A percentile compares a stretch with the other conserved stretches of the same genome.
phyloP scores from a whole-genome alignment of 2,329 filamentous ascomycete genomes.

The Pseudogymnoascus verrucosus region DNA sequence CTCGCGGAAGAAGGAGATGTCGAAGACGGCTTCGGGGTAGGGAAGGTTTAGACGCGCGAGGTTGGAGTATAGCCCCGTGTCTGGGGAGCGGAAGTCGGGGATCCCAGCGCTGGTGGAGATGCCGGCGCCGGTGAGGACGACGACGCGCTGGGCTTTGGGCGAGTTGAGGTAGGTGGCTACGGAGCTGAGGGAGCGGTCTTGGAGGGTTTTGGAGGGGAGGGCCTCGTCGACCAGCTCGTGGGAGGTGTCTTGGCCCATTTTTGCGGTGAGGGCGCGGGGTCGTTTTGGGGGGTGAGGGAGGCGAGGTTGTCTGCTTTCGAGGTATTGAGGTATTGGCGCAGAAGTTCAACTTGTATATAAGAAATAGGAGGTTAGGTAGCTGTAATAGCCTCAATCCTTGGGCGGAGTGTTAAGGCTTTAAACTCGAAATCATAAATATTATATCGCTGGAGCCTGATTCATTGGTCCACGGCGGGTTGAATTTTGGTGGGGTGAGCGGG shows the following conservation, averaged over 20 bases:
- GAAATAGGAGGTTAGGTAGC: not conserved
- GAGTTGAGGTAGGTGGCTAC: conserved; percentile 75
- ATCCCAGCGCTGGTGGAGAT: conserved; percentile 73
- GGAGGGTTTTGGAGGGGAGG: conserved; percentile 52
- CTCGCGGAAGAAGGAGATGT: conserved; percentile 77
- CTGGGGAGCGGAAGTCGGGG: conserved; percentile 89
- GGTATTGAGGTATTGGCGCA: not conserved
- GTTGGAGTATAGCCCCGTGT: conserved; percentile 90
- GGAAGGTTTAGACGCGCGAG: conserved; percentile 78
- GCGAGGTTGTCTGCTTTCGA: not conserved
- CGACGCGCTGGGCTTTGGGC: conserved; percentile 60
- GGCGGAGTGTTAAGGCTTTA: not conserved
- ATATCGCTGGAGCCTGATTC: not conserved
- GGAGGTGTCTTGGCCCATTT: conserved; percentile 84
- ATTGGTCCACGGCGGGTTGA: not conserved
- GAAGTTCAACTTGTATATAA: not conserved
- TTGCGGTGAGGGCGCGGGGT: conserved; percentile 26
- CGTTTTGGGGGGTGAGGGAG: not conserved
- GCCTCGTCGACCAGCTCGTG: conserved; percentile 51
- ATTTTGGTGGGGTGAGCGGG: conserved; percentile 1
- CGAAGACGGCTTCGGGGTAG: conserved; percentile 87
- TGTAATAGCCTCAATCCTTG: not conserved
- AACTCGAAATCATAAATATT: not conserved
- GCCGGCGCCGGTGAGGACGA: conserved; percentile 85
- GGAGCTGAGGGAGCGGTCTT: conserved; percentile 60